phyloP scores from a whole-genome alignment of 345 rosid genomes.

The Euclidium syriacum region DNA sequence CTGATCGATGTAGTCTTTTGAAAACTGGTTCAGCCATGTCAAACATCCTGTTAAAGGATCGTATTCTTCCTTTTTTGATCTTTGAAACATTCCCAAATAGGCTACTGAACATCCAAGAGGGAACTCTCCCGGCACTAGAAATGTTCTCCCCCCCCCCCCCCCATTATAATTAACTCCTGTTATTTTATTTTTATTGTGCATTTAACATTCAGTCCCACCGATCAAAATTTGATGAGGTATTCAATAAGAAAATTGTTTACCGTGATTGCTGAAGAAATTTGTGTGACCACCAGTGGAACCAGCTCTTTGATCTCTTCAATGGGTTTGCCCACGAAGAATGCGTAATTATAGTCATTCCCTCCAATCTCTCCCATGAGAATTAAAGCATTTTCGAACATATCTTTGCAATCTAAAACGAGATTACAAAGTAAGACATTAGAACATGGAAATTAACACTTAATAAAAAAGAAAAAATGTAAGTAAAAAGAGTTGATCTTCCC shows the following conservation, averaged over 20 bases:
- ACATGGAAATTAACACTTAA: neutral
- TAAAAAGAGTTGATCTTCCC: neutral
- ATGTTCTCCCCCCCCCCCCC: neutral
- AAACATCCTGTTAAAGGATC: constrained; percentile 15
- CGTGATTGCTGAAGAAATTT: neutral
- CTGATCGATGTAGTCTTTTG: constrained; percentile 15
- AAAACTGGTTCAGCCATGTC: constrained; percentile 16
- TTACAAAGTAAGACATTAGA: neutral
- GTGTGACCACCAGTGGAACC: neutral
- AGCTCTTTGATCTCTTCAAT: neutral
- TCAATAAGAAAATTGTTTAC: neutral
- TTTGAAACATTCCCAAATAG: neutral
- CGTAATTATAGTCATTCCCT: constrained; percentile 9
- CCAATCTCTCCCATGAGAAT: too few species aligned
- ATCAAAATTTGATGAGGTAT: neutral
- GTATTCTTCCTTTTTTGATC: constrained; percentile 1
- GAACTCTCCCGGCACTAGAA: too few species aligned
- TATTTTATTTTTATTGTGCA: neutral
- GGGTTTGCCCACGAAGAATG: neutral
- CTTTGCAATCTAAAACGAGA: neutral
- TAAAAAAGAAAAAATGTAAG: too few species aligned
- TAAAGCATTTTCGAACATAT: constrained; percentile 2
- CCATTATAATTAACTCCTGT: neutral
- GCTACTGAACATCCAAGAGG: neutral
- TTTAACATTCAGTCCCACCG: neutral